Percentiles rank a stretch among this genome's conserved stretches.
phyloP scores from a whole-genome alignment of 2,329 filamentous ascomycete species.

The Stemphylium lycopersici region DNA sequence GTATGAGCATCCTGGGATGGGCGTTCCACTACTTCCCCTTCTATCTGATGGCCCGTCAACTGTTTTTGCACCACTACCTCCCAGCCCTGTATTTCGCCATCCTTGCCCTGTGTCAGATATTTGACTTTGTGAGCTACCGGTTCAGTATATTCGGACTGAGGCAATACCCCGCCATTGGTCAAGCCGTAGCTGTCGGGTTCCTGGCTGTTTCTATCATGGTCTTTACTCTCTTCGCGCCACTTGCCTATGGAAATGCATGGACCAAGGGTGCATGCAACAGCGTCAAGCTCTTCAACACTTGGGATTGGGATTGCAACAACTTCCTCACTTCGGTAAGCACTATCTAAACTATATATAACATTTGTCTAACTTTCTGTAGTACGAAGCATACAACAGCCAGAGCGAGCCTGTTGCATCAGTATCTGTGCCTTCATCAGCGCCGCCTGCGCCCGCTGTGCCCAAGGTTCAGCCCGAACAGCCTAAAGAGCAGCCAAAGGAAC shows the following conservation, averaged over 20 bases:
- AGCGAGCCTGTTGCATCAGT: slow-evolving; percentile 28
- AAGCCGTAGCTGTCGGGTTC: slow-evolving; percentile 74
- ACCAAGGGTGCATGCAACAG: slow-evolving; percentile 85
- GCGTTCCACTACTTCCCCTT: slow-evolving; percentile 99
- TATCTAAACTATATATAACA: slow-evolving; percentile 4
- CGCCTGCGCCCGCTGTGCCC: slow-evolving; percentile 22
- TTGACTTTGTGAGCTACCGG: slow-evolving; percentile 82
- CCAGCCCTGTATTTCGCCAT: slow-evolving; percentile 95
- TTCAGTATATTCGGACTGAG: slow-evolving; percentile 71
- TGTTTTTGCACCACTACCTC: slow-evolving; percentile 99
- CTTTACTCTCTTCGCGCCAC: slow-evolving; percentile 84
- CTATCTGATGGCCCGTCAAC: slow-evolving; percentile 95
- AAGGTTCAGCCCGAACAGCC: slow-evolving; percentile 15
- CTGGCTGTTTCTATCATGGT: slow-evolving; percentile 74
- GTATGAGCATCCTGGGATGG: slow-evolving; percentile 89
- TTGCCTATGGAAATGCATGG: slow-evolving; percentile 94
- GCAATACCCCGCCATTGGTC: slow-evolving; percentile 75
- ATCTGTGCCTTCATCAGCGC: slow-evolving; percentile 34
- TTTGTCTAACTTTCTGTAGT: slow-evolving; percentile 25
- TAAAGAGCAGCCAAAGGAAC: slow-evolving; percentile 6
- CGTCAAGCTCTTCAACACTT: slow-evolving; percentile 84
- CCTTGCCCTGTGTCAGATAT: slow-evolving; percentile 84
- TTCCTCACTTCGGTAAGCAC: slow-evolving; percentile 84
- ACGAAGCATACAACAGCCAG: slow-evolving; percentile 38
- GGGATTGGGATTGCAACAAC: slow-evolving; percentile 98